Base-by-base conservation (phyloP, 75 land plant species). In the Azolla pinnata region DNA sequence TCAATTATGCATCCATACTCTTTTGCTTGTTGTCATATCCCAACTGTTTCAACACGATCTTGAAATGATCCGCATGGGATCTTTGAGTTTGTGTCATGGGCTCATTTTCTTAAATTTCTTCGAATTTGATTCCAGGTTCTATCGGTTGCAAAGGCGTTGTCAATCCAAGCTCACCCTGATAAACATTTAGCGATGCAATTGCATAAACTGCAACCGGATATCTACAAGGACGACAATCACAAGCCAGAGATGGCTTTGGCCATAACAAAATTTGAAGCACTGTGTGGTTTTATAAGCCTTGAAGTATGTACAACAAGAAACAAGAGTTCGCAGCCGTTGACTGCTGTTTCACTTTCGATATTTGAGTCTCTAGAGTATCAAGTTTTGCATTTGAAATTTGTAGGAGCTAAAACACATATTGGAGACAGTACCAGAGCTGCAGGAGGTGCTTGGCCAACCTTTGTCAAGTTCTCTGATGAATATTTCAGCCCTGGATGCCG, bases 241-340 rank as follows among this genome's bases (percentile, higher is more conserved):
- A 92, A 92, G 67, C 97, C 97, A 34, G 97, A 92, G 63, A 85
- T 92, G 97, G 95, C 97, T 57, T 64, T 92, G 56, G 97, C 95
- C 2, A 62, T 88, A 50, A 88, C 97, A 21, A 74, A 85, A 57
- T 92, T 92, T 49, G 81, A 77, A 63, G 95, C 97, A 7, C 68
- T 92, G 10, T 92, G 89, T 67, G 89, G 97, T 1, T 92, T 92
- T 68, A 69, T 88, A 5, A 70, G 78, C 51, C 38, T 66, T 28
- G 69, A 88, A 85, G 97, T 91, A 75, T 9, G 23, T 8, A 16
- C 56, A 3, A 5, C 32, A 50, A 24, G 17, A 10, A 4, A 16
- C n/a, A n/a, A n/a, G n/a, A n/a, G n/a, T n/a, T n/a, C n/a, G n/a
- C n/a, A n/a, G n/a, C n/a, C n/a, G 18, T 59, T 38, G 10, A 8